Base-by-base conservation (phyloP, 371 early-diverging fungal genomes). In the Zychaea mexicana region DNA sequence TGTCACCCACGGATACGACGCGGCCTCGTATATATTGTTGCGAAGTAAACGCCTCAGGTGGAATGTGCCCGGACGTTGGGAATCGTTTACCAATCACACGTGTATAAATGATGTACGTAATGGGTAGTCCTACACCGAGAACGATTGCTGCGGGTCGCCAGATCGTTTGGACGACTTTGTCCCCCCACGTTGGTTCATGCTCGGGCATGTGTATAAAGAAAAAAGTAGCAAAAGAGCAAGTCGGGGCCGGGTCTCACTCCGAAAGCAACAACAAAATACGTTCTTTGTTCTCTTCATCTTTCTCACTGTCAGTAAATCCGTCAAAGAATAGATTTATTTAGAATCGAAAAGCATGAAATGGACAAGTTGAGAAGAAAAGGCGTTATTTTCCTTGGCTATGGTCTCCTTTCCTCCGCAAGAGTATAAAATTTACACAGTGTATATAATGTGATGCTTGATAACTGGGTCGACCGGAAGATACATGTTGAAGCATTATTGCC, bases 1-100 rank as follows among this genome's bases (percentile, higher is more conserved):
- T 82, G 60, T 88, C 88, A 7, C 85, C 85, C 17, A 88, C 86
- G 30, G 83, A 74, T 3, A 80, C 77, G 7, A 82, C 88, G 33
- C 63, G 78, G 5, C 88, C 88, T 10, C 68, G 71, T 12, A 88
- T 69, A 2, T 59, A 61, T 15, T 66, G 46, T 7, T 66, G 61
- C 24, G 63, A 73, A 22, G 72, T 65, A 53, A 85, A 72, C 30
- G 61, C 75, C 57, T 80, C 76, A 13, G 82, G 85, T 5, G 85
- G 83, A 45, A 88, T 76, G 64, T 86, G 84, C 0, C 66, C 79
- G 0, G 83, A 72, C 3, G 85, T 80, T 9, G 77, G 76, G 54
- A 66, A 82, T 22, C 83, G 67, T 27, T 62, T 73, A 3, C 78
- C 80, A 19, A 76, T 62, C 3, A 79, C 32, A 13, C 33, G 64